These are phyloP conservation scores for Colletotrichum lindemuthianum DNA, from an alignment of 2,329 filamentous ascomycete genomes.

Conservation along the genomic window DNA sequence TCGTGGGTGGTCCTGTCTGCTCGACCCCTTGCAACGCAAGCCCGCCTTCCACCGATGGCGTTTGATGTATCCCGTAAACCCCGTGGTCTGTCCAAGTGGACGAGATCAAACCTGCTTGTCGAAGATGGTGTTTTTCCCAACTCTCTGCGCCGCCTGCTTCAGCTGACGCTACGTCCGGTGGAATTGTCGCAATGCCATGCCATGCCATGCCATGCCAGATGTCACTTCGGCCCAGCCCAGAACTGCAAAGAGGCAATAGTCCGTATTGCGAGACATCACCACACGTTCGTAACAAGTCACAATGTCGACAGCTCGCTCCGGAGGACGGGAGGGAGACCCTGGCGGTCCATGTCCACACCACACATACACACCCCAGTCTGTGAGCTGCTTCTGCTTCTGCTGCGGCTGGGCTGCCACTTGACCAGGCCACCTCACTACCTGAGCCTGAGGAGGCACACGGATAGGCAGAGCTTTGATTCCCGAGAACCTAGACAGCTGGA, in stretches of 20 bases:
- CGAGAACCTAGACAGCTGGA: conserved; percentile 24
- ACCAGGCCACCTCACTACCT: conserved; percentile 1
- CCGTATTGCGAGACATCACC: conserved; percentile 32
- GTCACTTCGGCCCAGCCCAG: conserved; percentile 14
- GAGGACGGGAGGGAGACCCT: conserved; percentile 6
- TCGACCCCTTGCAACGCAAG: conserved; percentile 4
- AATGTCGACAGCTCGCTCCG: neutral
- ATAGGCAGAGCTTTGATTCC: conserved; percentile 23
- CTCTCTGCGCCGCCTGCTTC: conserved; percentile 14
- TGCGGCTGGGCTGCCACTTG: neutral
- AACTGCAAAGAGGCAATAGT: conserved; percentile 33
- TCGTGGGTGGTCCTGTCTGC: conserved; percentile 22
- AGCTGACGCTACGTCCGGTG: conserved; percentile 31
- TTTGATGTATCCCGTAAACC: conserved; percentile 20
- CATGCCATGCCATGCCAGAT: conserved; percentile 6
- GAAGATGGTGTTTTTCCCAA: neutral
- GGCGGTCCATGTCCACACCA: conserved; percentile 21
- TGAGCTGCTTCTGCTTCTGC: conserved; percentile 13
- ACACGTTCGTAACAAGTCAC: neutral
- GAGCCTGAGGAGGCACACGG: conserved; percentile 9
- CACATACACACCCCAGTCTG: neutral
- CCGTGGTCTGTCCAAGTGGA: conserved; percentile 26
- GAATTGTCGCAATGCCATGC: conserved; percentile 17
- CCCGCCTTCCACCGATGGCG: conserved; percentile 10
- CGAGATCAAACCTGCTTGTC: conserved; percentile 17